Percentiles rank a stretch among this genome's conserved stretches.
Evolutionary conservation across 2,329 filamentous ascomycete species (phyloP).

Genomic region (Botryosphaeria dothidea): DNA sequence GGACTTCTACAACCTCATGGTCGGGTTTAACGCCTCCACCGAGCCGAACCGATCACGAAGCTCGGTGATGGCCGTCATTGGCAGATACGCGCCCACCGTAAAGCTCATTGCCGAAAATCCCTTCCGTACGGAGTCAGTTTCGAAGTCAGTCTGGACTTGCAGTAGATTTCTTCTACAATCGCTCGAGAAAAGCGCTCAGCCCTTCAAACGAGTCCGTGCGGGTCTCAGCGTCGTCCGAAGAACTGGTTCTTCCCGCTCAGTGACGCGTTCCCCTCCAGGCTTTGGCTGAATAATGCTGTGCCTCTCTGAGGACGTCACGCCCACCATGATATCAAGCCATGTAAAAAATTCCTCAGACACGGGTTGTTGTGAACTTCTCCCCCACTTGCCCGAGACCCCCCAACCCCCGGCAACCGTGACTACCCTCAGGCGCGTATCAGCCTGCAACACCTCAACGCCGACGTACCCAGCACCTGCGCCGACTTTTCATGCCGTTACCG

Average conservation of each 20-base stretch:
- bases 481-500: neutral
- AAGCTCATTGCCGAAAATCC: neutral
- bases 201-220: neutral
- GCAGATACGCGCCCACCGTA: neutral
- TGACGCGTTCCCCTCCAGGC: neutral
- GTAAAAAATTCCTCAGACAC: neutral
- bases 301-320: neutral
- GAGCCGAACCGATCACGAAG: neutral
- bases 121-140: neutral
- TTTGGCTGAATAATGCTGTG: neutral
- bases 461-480: neutral
- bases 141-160: too few species aligned
- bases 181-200: too few species aligned
- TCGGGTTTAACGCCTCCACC: neutral
- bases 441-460: constrained; percentile 7
- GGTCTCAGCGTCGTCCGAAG: neutral
- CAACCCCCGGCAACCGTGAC: neutral
- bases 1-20: neutral
- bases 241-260: neutral
- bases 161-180: too few species aligned
- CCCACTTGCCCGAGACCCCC: neutral
- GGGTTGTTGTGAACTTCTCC: neutral
- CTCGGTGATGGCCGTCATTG: neutral
- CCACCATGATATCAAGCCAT: neutral
- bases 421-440: constrained; percentile 15